Evolutionary conservation across 352 stramenopile genomes (phyloP).

Genomic region (Aphanomyces invadans): DNA sequence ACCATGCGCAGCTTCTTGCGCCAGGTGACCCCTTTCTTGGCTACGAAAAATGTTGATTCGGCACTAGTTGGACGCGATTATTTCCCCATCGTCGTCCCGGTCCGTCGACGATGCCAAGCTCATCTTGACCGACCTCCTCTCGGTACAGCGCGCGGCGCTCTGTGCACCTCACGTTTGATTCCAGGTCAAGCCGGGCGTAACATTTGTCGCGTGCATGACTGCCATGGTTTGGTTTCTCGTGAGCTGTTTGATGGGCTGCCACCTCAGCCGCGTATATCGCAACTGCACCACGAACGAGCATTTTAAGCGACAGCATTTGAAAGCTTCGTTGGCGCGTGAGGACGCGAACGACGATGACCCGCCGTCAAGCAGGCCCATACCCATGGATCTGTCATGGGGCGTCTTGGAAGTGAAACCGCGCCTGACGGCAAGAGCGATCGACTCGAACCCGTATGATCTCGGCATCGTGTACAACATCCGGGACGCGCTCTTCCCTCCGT

Average conservation of each 20-base stretch:
- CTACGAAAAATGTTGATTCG: not conserved
- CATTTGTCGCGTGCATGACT: constrained; percentile 56
- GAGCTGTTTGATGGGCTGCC: constrained; percentile 66
- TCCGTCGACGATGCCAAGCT: not conserved
- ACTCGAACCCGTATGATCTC: constrained; percentile 73
- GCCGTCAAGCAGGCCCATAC: not conserved
- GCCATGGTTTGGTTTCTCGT: constrained; percentile 53
- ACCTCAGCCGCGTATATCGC: constrained; percentile 56
- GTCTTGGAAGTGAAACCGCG: not conserved
- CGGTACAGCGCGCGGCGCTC: not conserved
- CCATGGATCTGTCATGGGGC: constrained; percentile 50
- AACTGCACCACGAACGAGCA: constrained; percentile 75
- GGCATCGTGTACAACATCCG: constrained; percentile 15
- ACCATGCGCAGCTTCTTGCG: constrained; percentile 28
- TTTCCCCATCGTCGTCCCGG: constrained; percentile 16
- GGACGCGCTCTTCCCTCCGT: not conserved
- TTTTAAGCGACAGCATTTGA: constrained; percentile 74
- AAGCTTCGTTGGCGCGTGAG: constrained; percentile 38
- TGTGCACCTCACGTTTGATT: not conserved
- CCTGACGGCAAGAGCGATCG: constrained; percentile 55
- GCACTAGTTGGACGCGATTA: constrained; percentile 34
- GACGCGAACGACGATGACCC: constrained; percentile 1
- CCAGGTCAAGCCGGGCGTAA: constrained; percentile 29
- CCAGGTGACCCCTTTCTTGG: too few species aligned
- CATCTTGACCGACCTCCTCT: constrained; percentile 18